Percentiles rank a stretch among this genome's conserved stretches.
Evolutionary conservation across 1,284 basidiomycete species (phyloP).

Genomic region (Boletus smithii): DNA sequence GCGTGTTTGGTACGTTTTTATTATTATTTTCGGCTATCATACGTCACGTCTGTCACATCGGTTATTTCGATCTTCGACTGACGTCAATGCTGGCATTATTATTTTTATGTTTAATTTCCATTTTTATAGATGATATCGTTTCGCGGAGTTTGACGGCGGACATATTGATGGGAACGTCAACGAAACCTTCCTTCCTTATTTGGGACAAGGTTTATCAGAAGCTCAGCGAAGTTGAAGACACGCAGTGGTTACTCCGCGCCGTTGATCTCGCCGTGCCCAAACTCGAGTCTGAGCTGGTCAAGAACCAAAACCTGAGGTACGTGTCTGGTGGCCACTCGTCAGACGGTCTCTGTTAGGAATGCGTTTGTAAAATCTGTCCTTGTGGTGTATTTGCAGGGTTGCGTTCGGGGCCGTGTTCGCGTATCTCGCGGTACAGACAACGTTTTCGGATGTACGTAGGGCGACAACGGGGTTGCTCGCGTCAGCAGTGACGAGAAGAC

Average conservation of each 20-base stretch:
- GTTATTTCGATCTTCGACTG: background rate
- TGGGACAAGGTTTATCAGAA: constrained; percentile 87
- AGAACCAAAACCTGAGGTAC: constrained; percentile 59
- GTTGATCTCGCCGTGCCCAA: constrained; percentile 50
- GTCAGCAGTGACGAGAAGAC: constrained; percentile 29
- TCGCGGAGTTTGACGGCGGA: constrained; percentile 44
- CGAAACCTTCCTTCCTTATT: constrained; percentile 82
- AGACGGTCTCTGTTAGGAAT: background rate
- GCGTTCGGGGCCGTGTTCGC: constrained; percentile 66
- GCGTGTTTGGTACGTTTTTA: constrained; percentile 49
- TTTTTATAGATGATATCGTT: constrained; percentile 28
- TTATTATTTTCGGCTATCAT: constrained; percentile 7
- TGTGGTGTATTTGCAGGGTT: constrained; percentile 39
- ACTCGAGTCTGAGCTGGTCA: constrained; percentile 52
- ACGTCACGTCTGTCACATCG: background rate
- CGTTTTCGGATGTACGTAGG: constrained; percentile 52
- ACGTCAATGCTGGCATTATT: constrained; percentile 5
- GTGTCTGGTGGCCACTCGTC: background rate
- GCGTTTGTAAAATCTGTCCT: background rate
- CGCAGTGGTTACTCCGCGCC: constrained; percentile 77
- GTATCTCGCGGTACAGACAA: constrained; percentile 62
- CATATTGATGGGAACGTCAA: constrained; percentile 41
- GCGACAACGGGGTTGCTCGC: constrained; percentile 46
- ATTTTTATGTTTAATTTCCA: background rate
- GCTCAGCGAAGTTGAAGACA: constrained; percentile 60